Conservation (phyloP, 2,329 filamentous ascomycete genomes). For the Microsporum ferrugineum region DNA sequence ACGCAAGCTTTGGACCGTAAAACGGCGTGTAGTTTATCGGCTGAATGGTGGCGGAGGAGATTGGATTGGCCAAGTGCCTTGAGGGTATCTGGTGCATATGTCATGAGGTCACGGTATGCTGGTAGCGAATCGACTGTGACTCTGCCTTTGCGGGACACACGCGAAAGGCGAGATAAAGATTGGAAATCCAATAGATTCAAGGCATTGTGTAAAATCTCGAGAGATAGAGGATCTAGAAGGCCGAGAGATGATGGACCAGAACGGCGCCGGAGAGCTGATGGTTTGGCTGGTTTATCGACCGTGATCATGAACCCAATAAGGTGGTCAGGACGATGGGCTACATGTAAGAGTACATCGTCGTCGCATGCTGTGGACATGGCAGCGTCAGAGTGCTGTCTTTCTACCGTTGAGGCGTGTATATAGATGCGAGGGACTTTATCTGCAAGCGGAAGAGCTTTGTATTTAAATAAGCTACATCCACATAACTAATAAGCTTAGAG, state of each 20-base stretch:
- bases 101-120: background rate
- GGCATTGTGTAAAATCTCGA: background rate
- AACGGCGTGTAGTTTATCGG: background rate
- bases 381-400: background rate
- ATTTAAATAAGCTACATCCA: too few species aligned
- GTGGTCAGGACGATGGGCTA: background rate
- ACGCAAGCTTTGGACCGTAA: background rate
- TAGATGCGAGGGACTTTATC: too few species aligned
- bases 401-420: too few species aligned
- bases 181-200: background rate
- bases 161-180: background rate
- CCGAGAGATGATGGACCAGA: background rate
- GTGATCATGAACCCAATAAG: background rate
- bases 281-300: background rate
- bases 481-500: too few species aligned
- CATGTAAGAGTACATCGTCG: background rate
- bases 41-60: constrained; percentile 1
- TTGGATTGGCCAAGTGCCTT: background rate
- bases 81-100: background rate
- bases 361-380: background rate
- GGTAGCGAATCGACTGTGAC: constrained; percentile 4
- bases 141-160: background rate
- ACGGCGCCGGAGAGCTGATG: background rate
- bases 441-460: too few species aligned
- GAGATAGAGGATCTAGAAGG: background rate